Base-by-base conservation (phyloP, 2,329 filamentous ascomycete species). In the Sporothrix variecibatus region DNA sequence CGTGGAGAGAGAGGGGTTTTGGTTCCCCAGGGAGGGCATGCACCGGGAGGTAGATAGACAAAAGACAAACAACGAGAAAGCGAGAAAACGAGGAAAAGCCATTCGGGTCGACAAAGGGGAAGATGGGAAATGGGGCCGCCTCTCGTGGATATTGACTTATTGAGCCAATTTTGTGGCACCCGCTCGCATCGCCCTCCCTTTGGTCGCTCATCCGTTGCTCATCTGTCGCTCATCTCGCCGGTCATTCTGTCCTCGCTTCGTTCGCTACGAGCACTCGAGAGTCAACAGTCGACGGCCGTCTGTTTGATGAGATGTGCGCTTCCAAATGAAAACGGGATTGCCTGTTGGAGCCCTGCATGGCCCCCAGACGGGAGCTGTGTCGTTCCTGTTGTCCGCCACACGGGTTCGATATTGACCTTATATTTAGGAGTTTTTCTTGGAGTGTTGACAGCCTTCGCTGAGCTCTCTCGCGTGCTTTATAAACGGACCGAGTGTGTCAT, bases 371-470 rank as follows among this genome's bases (percentile, higher is more conserved):
- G 60, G 60, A 2, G 60, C 9, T 26, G 34, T 6, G 11, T 43
- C 34, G 34, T 72, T 72, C 51, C 51, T 71, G 31, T 71, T 71
- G 51, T 46, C 69, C 69, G 69, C 62, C 23, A 71, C 23, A 58
- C 53, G 69, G 69, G 17, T 43, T 31, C 11, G 7, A 68, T 49
- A 69, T 69, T 69, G 43, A 69, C 43, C 20, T 53, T 53, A 69
- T 69, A 28, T 46, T 28, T 65, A 43, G 34, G 34, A 43, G 8
- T 17, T 17, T 34, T 62, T 40, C 31, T 23, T 11, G 7, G 58
- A 40, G 31, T 40, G 31, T 34, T 62, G 6, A 38, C 7, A 38
- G 31, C 17, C 17, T n/a, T 38, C 34, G 28, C 34, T 40, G 17
- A 40, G 11, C 12, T 38, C 65, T 26, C 49, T 43, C 68, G 11